phyloP scores from a whole-genome alignment of 2,329 filamentous ascomycete genomes.

The Blumeria hordei region DNA sequence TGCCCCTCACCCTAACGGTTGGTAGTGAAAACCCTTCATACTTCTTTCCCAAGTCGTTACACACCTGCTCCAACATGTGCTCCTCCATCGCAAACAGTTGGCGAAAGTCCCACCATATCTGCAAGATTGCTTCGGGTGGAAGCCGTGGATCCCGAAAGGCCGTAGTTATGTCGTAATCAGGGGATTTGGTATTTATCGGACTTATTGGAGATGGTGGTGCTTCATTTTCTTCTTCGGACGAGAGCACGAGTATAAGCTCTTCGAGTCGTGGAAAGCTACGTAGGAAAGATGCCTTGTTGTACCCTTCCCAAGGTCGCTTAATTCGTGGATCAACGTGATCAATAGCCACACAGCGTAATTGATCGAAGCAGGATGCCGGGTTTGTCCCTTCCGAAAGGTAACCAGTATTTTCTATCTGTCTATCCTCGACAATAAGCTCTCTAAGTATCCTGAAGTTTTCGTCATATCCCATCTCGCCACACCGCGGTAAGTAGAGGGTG shows the following conservation, averaged over 20 bases:
- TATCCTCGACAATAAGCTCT: conserved; percentile 12
- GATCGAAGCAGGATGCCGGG: conserved; percentile 12
- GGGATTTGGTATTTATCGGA: background rate
- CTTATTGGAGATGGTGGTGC: background rate
- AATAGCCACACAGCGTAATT: conserved; percentile 20
- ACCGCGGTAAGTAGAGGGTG: conserved; percentile 14
- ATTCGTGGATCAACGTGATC: conserved; percentile 22
- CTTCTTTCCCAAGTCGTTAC: conserved; percentile 5
- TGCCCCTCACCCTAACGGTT: conserved; percentile 8
- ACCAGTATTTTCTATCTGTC: background rate
- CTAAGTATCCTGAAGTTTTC: conserved; percentile 19
- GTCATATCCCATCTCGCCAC: conserved; percentile 15
- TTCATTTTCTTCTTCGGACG: background rate
- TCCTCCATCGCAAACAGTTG: conserved; percentile 11
- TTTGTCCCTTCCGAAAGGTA: background rate
- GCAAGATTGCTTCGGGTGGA: conserved; percentile 8
- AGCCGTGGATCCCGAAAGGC: conserved; percentile 5
- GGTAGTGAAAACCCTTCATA: conserved; percentile 10
- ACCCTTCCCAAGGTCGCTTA: conserved; percentile 25
- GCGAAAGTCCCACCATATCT: conserved; percentile 12
- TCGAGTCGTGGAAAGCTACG: conserved; percentile 17
- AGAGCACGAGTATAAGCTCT: conserved; percentile 10
- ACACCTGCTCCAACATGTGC: conserved; percentile 8
- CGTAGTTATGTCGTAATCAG: background rate
- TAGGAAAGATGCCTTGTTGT: conserved; percentile 24